Base-by-base conservation (phyloP, 2,329 filamentous ascomycete genomes). In the Fusarium palustre region DNA sequence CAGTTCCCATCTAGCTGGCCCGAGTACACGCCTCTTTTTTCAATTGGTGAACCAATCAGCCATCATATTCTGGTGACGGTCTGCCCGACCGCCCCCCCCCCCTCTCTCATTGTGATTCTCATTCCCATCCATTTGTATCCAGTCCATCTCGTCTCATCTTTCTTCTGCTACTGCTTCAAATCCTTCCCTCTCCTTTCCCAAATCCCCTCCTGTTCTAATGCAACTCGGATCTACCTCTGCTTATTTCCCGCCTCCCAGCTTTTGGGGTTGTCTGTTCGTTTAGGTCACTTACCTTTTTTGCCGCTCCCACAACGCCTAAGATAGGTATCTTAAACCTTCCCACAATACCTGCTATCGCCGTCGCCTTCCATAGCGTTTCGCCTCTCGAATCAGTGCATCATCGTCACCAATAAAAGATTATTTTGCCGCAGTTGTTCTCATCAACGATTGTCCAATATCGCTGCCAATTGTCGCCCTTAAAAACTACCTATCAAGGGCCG, bases 41-140 rank as follows among this genome's bases (percentile, higher is more conserved):
- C 25, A 15, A 8, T 7, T 30, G 31, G 33, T 59, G 34, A 48
- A 42, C 70, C 64, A 72, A 72, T 72, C 59, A 69, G 33, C 47
- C 25, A 20, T 55, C 36, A 45, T 30, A 41, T 48, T 52, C 55
- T 41, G 25, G 41, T 59, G 45, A 58, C 63, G 68, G 72, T 68
- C 64, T 73, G 64, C 63, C 72, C 70, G 65, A 59, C 63, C 58
- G 55, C 47, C 59, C 63, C 46, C 34, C 43, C 28, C 20, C 59
- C 63, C 46, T 59, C 41, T 62, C 43, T 41, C 22, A 47, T 41
- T 52, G 48, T 41, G 48, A 52, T 52, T 52, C 48, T 30, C 45
- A 41, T 30, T 33, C 22, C 31, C 50, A 60, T 59, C 31, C 50
- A 60, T 59, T 66, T 60, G 54, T 45, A 31, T 61, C 36, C 53